Evolutionary conservation across 257 asterid genomes (phyloP).

Genomic region (Scutellaria baicalensis): DNA sequence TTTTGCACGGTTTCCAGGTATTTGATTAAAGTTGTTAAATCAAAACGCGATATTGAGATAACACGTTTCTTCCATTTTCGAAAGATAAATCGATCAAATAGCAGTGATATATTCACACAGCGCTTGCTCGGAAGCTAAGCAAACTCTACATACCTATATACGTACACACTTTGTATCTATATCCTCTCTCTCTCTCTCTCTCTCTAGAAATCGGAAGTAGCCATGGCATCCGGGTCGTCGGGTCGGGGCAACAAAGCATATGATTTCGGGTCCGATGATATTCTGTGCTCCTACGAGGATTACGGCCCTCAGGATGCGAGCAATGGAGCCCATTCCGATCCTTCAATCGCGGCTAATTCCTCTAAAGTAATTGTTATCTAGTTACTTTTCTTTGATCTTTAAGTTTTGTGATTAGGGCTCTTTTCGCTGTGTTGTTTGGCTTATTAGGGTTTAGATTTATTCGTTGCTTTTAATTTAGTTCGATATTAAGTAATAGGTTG

Average conservation of each 20-base stretch:
- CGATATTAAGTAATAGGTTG: neutral
- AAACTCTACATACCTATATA: neutral
- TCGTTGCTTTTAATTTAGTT: neutral
- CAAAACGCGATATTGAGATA: neutral
- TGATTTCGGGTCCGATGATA: conserved; percentile 78
- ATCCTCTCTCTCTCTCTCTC: neutral
- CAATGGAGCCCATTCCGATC: conserved; percentile 62
- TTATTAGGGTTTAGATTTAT: conserved; percentile 5
- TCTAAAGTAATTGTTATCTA: conserved; percentile 22
- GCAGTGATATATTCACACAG: neutral
- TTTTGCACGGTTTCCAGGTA: no score
- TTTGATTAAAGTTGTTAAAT: neutral
- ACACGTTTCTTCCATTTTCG: neutral
- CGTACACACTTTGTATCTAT: neutral
- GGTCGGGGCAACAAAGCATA: conserved; percentile 64
- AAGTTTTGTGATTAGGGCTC: neutral
- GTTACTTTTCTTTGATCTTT: neutral
- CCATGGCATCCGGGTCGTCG: conserved; percentile 82
- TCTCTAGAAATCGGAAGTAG: neutral
- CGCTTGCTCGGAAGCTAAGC: conserved; percentile 5
- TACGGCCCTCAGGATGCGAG: conserved; percentile 50
- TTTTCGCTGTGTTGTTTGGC: neutral
- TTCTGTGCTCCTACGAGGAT: conserved; percentile 77
- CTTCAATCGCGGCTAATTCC: conserved; percentile 29
- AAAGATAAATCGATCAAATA: neutral